These are phyloP conservation scores for Aspergillus sp. DNA, from an alignment of 2,329 filamentous ascomycete species.

Conservation along the genomic window DNA sequence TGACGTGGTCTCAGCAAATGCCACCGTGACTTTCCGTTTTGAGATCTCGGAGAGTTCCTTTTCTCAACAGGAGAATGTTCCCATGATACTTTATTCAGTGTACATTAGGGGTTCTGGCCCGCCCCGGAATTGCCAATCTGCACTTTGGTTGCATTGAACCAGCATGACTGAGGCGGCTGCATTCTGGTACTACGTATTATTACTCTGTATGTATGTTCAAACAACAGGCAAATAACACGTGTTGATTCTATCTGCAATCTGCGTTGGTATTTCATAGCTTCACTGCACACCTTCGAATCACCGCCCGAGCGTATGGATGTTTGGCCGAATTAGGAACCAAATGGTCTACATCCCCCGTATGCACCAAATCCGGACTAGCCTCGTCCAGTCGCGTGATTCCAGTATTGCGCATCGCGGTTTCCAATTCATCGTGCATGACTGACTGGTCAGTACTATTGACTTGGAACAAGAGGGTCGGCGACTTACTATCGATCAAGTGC, in stretches of 20 bases:
- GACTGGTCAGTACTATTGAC: slow-evolving; percentile 1
- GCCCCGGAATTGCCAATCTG: neutral
- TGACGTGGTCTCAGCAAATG: neutral
- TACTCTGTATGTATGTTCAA: neutral
- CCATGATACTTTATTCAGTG: too few relatives aligned
- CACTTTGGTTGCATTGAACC: neutral
- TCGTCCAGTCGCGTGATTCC: slow-evolving; percentile 42
- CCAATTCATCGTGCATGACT: slow-evolving; percentile 44
- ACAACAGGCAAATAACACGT: neutral
- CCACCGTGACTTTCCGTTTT: neutral
- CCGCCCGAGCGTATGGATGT: slow-evolving; percentile 38
- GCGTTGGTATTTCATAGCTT: slow-evolving; percentile 2
- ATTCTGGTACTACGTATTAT: neutral
- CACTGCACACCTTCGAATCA: slow-evolving; percentile 10
- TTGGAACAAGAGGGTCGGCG: neutral
- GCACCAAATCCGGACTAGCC: slow-evolving; percentile 38
- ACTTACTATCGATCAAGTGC: slow-evolving; percentile 51
- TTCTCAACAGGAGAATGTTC: neutral
- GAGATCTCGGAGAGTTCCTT: neutral
- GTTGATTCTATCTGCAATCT: slow-evolving; percentile 19
- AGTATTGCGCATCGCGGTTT: slow-evolving; percentile 43
- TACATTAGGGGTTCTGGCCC: too few relatives aligned
- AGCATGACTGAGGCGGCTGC: too few relatives aligned
- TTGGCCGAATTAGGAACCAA: slow-evolving; percentile 36
- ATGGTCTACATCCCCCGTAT: slow-evolving; percentile 46